Conservation (phyloP, 192 early-diverging fungal genomes). For the Phycomyces nitens region DNA sequence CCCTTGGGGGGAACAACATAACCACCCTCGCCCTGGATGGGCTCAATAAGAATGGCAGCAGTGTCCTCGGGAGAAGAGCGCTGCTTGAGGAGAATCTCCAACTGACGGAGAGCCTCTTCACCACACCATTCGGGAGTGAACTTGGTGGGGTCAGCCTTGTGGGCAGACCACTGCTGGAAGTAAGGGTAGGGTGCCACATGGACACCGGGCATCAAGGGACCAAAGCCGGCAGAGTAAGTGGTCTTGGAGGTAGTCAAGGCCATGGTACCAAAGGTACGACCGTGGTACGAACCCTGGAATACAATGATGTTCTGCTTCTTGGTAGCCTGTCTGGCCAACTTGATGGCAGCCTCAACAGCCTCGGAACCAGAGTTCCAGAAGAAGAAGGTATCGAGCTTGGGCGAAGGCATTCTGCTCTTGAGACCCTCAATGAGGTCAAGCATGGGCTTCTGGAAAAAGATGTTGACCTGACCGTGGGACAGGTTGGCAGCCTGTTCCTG, state of each 20-base stretch:
- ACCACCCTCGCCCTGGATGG: constrained; percentile 43
- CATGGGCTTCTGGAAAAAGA: constrained; percentile 42
- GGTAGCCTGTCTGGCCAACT: constrained; percentile 41
- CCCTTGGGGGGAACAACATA: constrained; percentile 39
- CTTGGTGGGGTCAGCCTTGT: constrained; percentile 25
- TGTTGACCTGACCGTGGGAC: constrained; percentile 40
- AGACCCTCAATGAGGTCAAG: constrained; percentile 37
- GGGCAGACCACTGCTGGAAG: constrained; percentile 35
- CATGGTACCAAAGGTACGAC: constrained; percentile 46
- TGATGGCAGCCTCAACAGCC: constrained; percentile 43
- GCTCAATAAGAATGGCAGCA: constrained; percentile 40
- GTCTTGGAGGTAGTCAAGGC: constrained; percentile 45
- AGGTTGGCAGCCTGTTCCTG: constrained; percentile 44
- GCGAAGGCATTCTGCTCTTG: constrained; percentile 35
- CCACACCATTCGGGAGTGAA: constrained; percentile 32
- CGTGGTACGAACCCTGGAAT: constrained; percentile 43
- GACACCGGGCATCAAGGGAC: constrained; percentile 46
- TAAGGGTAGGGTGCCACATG: constrained; percentile 39
- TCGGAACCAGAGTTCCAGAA: constrained; percentile 46
- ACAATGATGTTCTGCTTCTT: constrained; percentile 48
- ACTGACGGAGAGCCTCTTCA: constrained; percentile 32
- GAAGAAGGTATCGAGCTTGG: constrained; percentile 40
- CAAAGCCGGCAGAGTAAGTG: constrained; percentile 35
- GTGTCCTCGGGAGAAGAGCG: constrained; percentile 40
- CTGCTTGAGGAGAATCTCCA: constrained; percentile 41